phyloP scores from a whole-genome alignment of 306 rosid species.

The Fragaria nilgerrensis region DNA sequence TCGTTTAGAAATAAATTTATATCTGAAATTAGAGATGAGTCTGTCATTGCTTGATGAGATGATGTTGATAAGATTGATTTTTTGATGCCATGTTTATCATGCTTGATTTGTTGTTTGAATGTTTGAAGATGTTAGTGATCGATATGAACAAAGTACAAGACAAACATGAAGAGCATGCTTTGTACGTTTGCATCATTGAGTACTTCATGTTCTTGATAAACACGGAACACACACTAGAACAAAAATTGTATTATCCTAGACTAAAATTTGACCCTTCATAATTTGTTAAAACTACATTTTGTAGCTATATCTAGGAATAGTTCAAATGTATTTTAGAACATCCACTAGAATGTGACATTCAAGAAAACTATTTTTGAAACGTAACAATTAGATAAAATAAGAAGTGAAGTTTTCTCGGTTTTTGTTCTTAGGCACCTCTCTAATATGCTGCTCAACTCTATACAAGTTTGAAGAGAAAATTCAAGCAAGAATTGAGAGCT shows the following conservation, averaged over 20 bases:
- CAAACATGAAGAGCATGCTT: not conserved
- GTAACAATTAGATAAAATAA: not conserved
- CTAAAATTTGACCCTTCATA: not conserved
- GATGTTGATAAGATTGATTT: not conserved
- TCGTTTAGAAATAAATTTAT: not conserved
- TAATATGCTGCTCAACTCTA: too few relatives aligned
- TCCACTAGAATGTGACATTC: not conserved
- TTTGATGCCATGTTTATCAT: not conserved
- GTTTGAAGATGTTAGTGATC: not conserved
- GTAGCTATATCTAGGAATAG: not conserved
- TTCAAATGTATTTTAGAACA: not conserved
- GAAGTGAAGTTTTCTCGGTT: not conserved
- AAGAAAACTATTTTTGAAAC: not conserved
- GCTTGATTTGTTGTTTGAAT: conserved; percentile 9
- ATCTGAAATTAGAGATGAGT: not conserved
- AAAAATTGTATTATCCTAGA: not conserved
- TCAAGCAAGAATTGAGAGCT: too few relatives aligned
- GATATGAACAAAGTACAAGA: conserved; percentile 6
- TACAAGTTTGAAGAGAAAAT: too few relatives aligned
- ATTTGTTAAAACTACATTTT: not conserved
- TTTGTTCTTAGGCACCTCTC: not conserved
- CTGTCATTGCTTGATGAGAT: not conserved
- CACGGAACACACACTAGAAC: not conserved
- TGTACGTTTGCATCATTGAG: conserved; percentile 6
- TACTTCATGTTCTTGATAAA: not conserved